Conservation (phyloP, 352 stramenopile genomes). For the Globisporangium abappressorium region DNA sequence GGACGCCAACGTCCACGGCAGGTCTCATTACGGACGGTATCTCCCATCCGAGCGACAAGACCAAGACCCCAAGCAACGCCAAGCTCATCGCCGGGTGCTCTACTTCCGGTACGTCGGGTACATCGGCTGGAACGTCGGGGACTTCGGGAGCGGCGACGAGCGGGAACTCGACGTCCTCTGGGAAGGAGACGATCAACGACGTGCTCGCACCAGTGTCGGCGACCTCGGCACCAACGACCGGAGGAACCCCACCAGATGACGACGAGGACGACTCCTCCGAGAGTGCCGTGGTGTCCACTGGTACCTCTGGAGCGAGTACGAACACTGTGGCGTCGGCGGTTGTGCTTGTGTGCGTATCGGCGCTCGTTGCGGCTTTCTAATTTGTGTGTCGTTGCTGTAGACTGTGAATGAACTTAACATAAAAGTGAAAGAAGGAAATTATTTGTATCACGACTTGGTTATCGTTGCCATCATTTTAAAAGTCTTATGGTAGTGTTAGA, state of each 20-base stretch:
- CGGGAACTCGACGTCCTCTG: neutral
- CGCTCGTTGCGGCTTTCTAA: slow-evolving; percentile 19
- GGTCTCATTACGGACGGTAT: slow-evolving; percentile 53
- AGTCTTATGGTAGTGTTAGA: neutral
- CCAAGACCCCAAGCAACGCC: slow-evolving; percentile 49
- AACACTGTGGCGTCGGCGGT: slow-evolving; percentile 1
- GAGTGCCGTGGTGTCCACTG: slow-evolving; percentile 33
- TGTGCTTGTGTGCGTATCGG: slow-evolving; percentile 15
- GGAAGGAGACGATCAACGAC: slow-evolving; percentile 25
- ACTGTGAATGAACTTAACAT: neutral
- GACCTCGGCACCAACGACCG: slow-evolving; percentile 9
- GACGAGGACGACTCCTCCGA: slow-evolving; percentile 60
- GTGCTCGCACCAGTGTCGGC: slow-evolving; percentile 33
- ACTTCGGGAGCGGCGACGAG: slow-evolving; percentile 12
- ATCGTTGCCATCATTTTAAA: neutral
- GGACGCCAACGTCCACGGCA: slow-evolving; percentile 44
- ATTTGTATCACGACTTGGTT: neutral
- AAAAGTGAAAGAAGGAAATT: neutral
- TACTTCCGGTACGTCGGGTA: slow-evolving; percentile 14
- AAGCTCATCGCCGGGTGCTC: slow-evolving; percentile 48
- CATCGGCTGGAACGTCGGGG: too few species aligned
- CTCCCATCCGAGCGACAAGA: slow-evolving; percentile 55
- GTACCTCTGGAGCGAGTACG: slow-evolving; percentile 11
- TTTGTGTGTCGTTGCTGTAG: neutral
- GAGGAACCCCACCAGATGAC: slow-evolving; percentile 36